phyloP scores from a whole-genome alignment of 2,329 filamentous ascomycete species.

The Pseudogymnoascus sp. region DNA sequence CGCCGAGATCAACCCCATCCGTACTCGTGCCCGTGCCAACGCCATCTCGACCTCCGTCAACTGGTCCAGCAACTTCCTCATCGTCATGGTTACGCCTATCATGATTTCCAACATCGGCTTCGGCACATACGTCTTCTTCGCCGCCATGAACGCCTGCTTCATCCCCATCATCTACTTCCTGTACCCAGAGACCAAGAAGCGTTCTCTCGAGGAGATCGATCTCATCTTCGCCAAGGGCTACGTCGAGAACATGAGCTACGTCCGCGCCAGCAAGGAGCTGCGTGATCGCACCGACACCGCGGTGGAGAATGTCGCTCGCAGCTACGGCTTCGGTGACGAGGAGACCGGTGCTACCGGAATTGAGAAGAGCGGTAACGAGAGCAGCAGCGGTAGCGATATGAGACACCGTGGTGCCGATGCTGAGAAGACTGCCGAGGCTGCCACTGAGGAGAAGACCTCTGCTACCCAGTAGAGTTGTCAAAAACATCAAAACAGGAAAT shows the following conservation, averaged over 20 bases:
- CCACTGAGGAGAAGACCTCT: neutral
- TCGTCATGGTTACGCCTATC: conserved; percentile 35
- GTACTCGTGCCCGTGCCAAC: conserved; percentile 56
- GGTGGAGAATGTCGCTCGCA: conserved; percentile 36
- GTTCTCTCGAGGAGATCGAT: conserved; percentile 63
- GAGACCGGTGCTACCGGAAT: neutral
- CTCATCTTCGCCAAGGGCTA: conserved; percentile 58
- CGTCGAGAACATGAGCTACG: conserved; percentile 53
- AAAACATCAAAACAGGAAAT: neutral
- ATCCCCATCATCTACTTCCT: conserved; percentile 34
- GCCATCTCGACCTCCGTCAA: conserved; percentile 53
- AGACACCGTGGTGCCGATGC: neutral
- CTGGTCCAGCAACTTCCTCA: conserved; percentile 50
- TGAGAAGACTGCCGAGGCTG: neutral
- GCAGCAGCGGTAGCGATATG: neutral
- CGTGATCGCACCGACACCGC: conserved; percentile 46
- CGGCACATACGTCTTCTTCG: conserved; percentile 36
- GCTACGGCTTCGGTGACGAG: conserved; percentile 11
- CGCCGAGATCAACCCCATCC: conserved; percentile 53
- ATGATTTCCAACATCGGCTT: conserved; percentile 30
- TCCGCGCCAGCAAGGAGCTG: conserved; percentile 50
- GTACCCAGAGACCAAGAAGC: conserved; percentile 45
- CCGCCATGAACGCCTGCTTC: conserved; percentile 32
- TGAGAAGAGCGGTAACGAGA: neutral
- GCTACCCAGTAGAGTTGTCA: neutral